Base-by-base conservation (phyloP, 768 basidiomycete species). In the Clitopilus passeckerianus region DNA sequence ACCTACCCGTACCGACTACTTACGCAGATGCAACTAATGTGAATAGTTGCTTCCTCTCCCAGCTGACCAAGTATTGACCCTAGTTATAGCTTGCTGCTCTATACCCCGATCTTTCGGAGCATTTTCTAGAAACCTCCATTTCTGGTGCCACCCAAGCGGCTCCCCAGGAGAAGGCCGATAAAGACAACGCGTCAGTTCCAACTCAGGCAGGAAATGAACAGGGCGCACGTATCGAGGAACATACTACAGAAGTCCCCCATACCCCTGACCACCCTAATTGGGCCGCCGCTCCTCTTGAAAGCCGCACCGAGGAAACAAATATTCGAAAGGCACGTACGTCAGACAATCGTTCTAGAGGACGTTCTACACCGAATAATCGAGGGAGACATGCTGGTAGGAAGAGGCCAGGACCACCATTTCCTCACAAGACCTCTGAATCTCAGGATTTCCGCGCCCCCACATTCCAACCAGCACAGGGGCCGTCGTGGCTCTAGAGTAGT, bases 21-120 rank as follows among this genome's bases (percentile, higher is more conserved):
- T 77, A 75, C 58, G 76, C 75, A 5, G 76, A 77, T 63, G 73
- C 76, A 41, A 68, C 74, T 23, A 75, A 77, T 64, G 77, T 75
- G 65, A 63, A 70, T 60, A 9, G n/a, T n/a, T 55, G 53, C n/a
- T 44, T 46, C 34, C 41, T 3, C 30, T 59, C 5, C 56, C 33
- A 24, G 4, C 34, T 44, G 22, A 46, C 53, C 44, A 59, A 12
- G 18, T 54, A 16, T 41, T 30, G 43, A 22, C 35, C n/a, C n/a
- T 22, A 10, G 57, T 59, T 27, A 7, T 58, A 77, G 77, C 66
- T 77, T 24, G 74, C 76, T 6, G 58, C 59, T 30, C 64, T 63
- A 54, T 71, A 69, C 61, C 75, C 75, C 5, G 72, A 74, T 57
- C 60, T 72, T 23, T 74, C 74, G 4, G 60, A 65, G 18, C 65